phyloP scores from a whole-genome alignment of 1,284 basidiomycete species.

The Cerioporus squamosus region DNA sequence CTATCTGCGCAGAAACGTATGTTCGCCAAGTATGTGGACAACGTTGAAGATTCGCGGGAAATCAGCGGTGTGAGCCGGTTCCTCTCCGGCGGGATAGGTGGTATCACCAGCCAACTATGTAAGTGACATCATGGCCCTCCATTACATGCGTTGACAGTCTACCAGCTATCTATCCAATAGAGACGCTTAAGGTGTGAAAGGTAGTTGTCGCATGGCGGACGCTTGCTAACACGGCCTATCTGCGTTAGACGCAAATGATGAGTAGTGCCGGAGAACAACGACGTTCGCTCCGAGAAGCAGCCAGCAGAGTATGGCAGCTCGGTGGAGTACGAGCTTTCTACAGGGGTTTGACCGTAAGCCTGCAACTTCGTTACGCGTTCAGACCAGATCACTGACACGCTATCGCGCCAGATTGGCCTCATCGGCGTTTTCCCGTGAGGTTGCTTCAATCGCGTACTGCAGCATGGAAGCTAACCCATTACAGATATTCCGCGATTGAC shows the following conservation, averaged over 20 bases:
- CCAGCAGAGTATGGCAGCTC: slow-evolving; percentile 75
- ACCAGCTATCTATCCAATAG: slow-evolving; percentile 86
- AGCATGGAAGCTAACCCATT: slow-evolving; percentile 3
- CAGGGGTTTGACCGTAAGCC: slow-evolving; percentile 84
- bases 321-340: slow-evolving; percentile 90
- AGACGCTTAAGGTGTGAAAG: slow-evolving; percentile 75
- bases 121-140: slow-evolving; percentile 32
- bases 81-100: slow-evolving; percentile 94
- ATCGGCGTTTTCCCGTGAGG: slow-evolving; percentile 88
- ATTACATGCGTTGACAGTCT: slow-evolving; percentile 20
- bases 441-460: slow-evolving; percentile 8
- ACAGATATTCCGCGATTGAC: slow-evolving; percentile 88
- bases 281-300: slow-evolving; percentile 61
- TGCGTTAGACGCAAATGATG: slow-evolving; percentile 90
- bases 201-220: slow-evolving; percentile 1
- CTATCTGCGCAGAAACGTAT: slow-evolving; percentile 75
- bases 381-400: slow-evolving; percentile 1
- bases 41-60: slow-evolving; percentile 87
- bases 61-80: slow-evolving; percentile 94
- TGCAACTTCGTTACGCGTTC: not conserved
- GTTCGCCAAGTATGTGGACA: slow-evolving; percentile 92
- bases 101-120: slow-evolving; percentile 93
- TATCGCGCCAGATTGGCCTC: slow-evolving; percentile 72
- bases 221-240: slow-evolving; percentile 2
- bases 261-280: slow-evolving; percentile 72